Evolutionary conservation across 2,329 filamentous ascomycete species (phyloP).

Genomic region (Paracoccidioides lutzii): DNA sequence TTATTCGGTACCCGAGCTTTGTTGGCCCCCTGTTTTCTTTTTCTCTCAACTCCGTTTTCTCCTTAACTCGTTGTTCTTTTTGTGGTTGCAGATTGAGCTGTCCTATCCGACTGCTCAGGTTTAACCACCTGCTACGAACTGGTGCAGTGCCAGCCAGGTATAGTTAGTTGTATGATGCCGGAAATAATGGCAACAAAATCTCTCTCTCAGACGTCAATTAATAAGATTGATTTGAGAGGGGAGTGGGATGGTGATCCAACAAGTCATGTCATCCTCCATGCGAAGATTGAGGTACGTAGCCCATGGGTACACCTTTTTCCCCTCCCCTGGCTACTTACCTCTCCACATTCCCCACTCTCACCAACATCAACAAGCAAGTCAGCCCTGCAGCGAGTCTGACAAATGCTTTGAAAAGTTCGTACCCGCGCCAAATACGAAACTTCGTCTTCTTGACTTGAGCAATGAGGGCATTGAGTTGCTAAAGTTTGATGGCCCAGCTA

Average conservation of each 20-base stretch:
- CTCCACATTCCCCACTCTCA: neutral
- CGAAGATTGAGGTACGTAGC: slow-evolving; percentile 20
- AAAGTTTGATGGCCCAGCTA: neutral
- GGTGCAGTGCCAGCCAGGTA: no score
- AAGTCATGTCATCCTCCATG: slow-evolving; percentile 16
- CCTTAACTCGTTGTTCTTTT: no score
- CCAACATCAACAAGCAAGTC: neutral
- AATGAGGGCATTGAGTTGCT: neutral
- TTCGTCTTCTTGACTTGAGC: slow-evolving; percentile 1
- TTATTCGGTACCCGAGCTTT: no score
- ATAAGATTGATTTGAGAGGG: slow-evolving; percentile 20
- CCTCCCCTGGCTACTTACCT: neutral
- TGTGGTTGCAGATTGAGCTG: no score
- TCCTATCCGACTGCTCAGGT: no score
- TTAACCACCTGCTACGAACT: no score
- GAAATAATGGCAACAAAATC: neutral
- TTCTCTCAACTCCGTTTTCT: no score
- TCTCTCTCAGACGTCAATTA: slow-evolving; percentile 8
- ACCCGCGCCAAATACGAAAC: neutral
- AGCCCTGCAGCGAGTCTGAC: neutral
- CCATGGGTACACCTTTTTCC: neutral
- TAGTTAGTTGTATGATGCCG: neutral
- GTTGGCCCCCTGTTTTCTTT: no score
- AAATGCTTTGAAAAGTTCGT: neutral
- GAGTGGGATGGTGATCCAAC: slow-evolving; percentile 20